A percentile compares a stretch with the other conserved stretches of the same genome.
These are phyloP conservation scores for Botrytis paeoniae DNA, from an alignment of 2,329 filamentous ascomycete genomes.

Conservation along the genomic window DNA sequence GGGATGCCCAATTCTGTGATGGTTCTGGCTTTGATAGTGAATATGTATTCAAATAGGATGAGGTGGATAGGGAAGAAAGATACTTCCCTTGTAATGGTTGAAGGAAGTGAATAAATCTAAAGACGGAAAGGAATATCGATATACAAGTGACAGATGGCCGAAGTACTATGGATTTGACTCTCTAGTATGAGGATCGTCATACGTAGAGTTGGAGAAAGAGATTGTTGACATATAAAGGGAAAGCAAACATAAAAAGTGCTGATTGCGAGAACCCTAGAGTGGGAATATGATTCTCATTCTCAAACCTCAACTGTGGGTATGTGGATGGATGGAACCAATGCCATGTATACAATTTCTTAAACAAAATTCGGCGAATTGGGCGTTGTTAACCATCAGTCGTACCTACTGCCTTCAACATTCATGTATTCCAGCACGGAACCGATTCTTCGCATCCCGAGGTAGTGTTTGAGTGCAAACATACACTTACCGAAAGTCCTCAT, in stretches of 20 bases:
- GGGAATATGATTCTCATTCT: background rate
- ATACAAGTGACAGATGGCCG: background rate
- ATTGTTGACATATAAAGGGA: background rate
- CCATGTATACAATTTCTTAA: background rate
- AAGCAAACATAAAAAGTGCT: background rate
- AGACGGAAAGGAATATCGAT: background rate
- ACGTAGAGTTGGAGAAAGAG: background rate
- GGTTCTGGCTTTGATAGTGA: rapidly evolving
- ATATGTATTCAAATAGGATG: background rate
- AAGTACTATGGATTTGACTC: background rate
- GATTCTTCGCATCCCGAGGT: background rate
- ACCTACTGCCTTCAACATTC: too few species aligned
- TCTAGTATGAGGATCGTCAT: background rate
- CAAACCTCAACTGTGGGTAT: background rate
- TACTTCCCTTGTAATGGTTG: background rate
- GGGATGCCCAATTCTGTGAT: background rate
- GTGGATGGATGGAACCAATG: background rate
- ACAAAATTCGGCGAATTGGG: background rate
- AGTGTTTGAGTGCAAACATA: too few species aligned
- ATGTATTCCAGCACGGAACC: background rate
- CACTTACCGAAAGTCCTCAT: background rate
- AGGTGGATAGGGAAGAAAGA: background rate
- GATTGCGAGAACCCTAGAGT: background rate
- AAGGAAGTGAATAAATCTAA: background rate
- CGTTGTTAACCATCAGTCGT: background rate